A percentile compares a stretch with the other conserved stretches of the same genome.
These are phyloP conservation scores for Ascochyta viciae-villosae DNA, from an alignment of 2,329 filamentous ascomycete species.

Conservation along the genomic window DNA sequence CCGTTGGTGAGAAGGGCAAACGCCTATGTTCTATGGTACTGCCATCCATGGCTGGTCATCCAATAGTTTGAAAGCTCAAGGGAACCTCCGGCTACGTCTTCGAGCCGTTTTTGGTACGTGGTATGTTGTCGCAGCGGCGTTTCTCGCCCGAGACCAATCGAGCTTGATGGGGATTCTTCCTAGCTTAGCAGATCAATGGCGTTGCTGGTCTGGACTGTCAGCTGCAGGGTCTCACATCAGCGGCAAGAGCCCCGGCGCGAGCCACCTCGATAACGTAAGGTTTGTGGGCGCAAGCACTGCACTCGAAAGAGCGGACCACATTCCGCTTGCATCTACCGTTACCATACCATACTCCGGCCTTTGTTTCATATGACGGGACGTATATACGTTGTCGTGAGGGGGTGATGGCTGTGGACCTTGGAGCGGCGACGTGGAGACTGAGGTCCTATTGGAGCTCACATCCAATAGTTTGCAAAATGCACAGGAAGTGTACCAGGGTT, in stretches of 20 bases:
- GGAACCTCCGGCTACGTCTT: background rate
- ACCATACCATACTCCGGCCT: background rate
- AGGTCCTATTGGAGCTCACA: background rate
- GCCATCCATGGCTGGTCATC: background rate
- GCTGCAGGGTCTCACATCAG: slow-evolving; percentile 17
- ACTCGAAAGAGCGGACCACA: background rate
- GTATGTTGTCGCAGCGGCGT: background rate
- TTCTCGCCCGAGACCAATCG: background rate
- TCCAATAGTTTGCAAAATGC: background rate
- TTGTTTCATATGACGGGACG: background rate
- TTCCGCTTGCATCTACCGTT: background rate
- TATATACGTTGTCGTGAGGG: background rate
- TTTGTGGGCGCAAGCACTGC: background rate
- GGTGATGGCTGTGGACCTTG: background rate
- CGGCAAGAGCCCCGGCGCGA: slow-evolving; percentile 6
- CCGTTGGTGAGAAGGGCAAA: background rate
- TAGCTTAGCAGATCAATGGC: slow-evolving; percentile 3
- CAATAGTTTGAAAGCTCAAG: background rate
- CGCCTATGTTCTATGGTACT: background rate
- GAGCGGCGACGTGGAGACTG: background rate
- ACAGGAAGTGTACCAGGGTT: background rate
- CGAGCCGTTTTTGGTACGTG: background rate
- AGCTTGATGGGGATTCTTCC: background rate
- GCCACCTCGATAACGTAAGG: slow-evolving; percentile 4
- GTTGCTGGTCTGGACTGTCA: slow-evolving; percentile 15